Evolutionary conservation across 192 early-diverging fungal species (phyloP).

Genomic region (Entophlyctis helioformis): DNA sequence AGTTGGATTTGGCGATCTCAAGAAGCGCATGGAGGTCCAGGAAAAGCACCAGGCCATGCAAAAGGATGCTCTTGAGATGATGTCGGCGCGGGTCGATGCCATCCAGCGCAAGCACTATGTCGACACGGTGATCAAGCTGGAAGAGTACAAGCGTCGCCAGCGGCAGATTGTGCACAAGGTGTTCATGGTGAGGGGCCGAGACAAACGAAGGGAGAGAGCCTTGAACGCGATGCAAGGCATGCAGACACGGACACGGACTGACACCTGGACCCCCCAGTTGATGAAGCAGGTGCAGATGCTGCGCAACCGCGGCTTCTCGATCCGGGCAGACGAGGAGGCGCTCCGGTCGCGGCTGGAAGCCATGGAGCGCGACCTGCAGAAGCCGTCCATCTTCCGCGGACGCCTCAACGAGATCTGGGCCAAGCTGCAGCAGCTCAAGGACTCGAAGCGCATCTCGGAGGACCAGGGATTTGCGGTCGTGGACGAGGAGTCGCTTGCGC

Average conservation of each 20-base stretch:
- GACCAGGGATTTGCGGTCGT: slow-evolving; percentile 36
- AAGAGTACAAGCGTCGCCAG: slow-evolving; percentile 70
- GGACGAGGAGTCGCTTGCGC: slow-evolving; percentile 41
- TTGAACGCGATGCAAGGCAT: too few species aligned
- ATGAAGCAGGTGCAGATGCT: slow-evolving; percentile 80
- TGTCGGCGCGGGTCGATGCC: slow-evolving; percentile 39
- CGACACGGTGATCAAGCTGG: slow-evolving; percentile 58
- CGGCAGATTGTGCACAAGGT: slow-evolving; percentile 62
- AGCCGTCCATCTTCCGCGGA: slow-evolving; percentile 70
- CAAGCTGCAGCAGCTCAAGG: slow-evolving; percentile 60
- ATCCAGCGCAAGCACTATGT: slow-evolving; percentile 57
- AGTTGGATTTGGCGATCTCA: slow-evolving; percentile 79
- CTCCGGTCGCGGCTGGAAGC: slow-evolving; percentile 63
- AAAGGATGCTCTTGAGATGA: slow-evolving; percentile 1
- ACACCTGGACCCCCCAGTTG: slow-evolving; percentile 35
- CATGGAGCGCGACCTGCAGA: slow-evolving; percentile 59
- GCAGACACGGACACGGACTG: too few species aligned
- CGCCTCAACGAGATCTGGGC: slow-evolving; percentile 76
- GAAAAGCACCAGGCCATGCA: slow-evolving; percentile 27
- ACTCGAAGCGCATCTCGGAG: slow-evolving; percentile 22
- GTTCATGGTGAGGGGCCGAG: slow-evolving; percentile 39
- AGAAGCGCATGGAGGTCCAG: slow-evolving; percentile 74
- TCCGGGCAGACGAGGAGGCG: slow-evolving; percentile 73
- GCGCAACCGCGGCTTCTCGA: slow-evolving; percentile 66
- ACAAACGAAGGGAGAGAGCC: too few species aligned